phyloP scores from a whole-genome alignment of 2,329 filamentous ascomycete species.

The Chaetothyriales sp. region DNA sequence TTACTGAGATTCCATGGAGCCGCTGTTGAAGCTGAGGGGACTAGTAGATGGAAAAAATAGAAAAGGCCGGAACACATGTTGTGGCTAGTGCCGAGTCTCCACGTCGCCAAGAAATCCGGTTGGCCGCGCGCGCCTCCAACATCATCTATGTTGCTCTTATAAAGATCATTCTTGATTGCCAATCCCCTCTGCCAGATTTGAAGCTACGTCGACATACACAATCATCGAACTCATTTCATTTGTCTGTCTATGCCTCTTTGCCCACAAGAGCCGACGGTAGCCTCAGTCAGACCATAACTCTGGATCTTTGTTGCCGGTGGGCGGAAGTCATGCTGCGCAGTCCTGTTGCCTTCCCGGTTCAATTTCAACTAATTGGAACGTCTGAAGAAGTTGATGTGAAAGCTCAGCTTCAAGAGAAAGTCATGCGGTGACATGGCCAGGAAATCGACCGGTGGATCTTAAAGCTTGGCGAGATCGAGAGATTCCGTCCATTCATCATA shows the following conservation, averaged over 20 bases:
- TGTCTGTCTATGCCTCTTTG: not conserved
- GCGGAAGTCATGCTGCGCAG: not conserved
- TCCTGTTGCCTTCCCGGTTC: not conserved
- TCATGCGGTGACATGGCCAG: not conserved
- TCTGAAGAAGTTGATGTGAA: not conserved
- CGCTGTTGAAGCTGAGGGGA: too few relatives aligned
- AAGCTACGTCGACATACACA: not conserved
- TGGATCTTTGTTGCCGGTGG: not conserved
- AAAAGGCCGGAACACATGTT: too few relatives aligned
- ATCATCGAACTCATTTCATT: not conserved
- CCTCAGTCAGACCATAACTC: not conserved
- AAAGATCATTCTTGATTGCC: not conserved
- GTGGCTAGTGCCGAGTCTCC: too few relatives aligned
- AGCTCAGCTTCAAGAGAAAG: not conserved
- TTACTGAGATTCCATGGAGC: not conserved
- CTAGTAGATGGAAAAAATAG: too few relatives aligned
- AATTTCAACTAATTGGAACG: not conserved
- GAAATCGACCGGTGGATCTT: not conserved
- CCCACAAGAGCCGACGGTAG: not conserved
- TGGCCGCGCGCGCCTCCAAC: not conserved
- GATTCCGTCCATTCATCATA: not conserved
- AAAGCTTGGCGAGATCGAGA: not conserved
- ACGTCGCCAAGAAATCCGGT: not conserved
- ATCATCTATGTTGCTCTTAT: not conserved
- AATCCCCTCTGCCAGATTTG: not conserved